Base-by-base conservation (phyloP, 805 yeast species). In the Candida endomychidarum region DNA sequence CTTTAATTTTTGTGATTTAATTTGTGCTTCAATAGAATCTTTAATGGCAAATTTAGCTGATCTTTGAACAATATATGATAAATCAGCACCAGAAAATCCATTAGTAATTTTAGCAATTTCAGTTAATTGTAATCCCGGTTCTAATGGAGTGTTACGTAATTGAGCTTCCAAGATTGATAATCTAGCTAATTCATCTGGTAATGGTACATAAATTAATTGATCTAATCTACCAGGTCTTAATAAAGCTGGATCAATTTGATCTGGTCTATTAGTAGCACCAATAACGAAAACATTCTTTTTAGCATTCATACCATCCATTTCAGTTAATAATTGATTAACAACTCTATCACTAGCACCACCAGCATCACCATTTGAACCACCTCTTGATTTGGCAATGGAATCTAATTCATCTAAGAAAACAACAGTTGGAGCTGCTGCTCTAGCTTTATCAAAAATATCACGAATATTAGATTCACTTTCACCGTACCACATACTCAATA, bases 291-390 rank as follows among this genome's bases (percentile, higher is more conserved):
- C 99, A 60, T 93, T 93, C 82, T 93, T 93, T 76, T 93, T 93
- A 49, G 97, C 96, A 63, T 93, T 93, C 99, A 93, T 93, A 80
- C 99, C 99, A 69, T 93, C 99, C 99, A 93, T 93, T 72, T 90
- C 96, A 7, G 97, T 89, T 63, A 90, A 78, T 61, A 90, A 78
- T 72, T 90, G 97, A 69, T 91, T 90, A 38, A 90, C 97, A 48
- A 90, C 96, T 67, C 96, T 82, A 70, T 90, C 97, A 39, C 93
- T 81, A 18, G 97, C 96, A 45, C 97, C 98, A 52, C 96, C 96
- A 15, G 96, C 95, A 65, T 90, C 96, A 52, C 96, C 96, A 27
- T 61, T 54, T 27, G 86, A 80, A 28, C 87, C 95, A 65, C 97
- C 97, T 74, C 98, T 85, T 19, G 96, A 86, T 71, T 90, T 90